Evolutionary conservation across 148 eudicot genomes (phyloP).

Genomic region (Rhododendron mucronatum): DNA sequence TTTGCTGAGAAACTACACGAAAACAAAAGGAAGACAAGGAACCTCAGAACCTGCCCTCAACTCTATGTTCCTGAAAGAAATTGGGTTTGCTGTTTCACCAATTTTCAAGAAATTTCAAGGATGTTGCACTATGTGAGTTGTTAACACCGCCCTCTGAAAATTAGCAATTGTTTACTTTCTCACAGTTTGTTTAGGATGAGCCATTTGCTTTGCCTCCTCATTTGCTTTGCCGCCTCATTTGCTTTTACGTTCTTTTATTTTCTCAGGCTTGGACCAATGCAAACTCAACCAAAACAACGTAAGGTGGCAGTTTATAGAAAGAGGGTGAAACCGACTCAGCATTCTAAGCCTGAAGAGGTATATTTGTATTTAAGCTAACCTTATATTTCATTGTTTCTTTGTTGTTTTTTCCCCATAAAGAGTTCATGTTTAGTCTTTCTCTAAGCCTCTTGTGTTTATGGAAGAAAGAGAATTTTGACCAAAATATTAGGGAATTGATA

Average conservation of each 20-base stretch:
- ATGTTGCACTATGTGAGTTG: constrained; percentile 43
- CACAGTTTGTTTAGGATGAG: neutral
- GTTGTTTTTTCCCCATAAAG: neutral
- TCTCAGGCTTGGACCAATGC: constrained; percentile 58
- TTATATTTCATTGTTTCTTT: neutral
- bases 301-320: constrained; percentile 26
- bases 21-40: constrained; percentile 3
- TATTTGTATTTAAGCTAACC: neutral
- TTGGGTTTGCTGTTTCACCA: constrained; percentile 47
- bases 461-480: neutral
- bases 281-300: constrained; percentile 33
- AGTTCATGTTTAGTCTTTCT: neutral
- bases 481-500: too few species aligned
- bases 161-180: neutral
- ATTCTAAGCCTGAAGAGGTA: constrained; percentile 47
- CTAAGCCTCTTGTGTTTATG: neutral
- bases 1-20: constrained; percentile 33
- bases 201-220: neutral
- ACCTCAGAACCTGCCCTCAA: constrained; percentile 5
- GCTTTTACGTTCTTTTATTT: neutral
- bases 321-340: constrained; percentile 9
- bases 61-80: constrained; percentile 36
- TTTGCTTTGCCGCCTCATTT: neutral
- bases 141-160: neutral
- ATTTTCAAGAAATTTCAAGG: constrained; percentile 32